Conservation (phyloP, 805 yeast species). For the Tetrapisispora pingtungensis region DNA sequence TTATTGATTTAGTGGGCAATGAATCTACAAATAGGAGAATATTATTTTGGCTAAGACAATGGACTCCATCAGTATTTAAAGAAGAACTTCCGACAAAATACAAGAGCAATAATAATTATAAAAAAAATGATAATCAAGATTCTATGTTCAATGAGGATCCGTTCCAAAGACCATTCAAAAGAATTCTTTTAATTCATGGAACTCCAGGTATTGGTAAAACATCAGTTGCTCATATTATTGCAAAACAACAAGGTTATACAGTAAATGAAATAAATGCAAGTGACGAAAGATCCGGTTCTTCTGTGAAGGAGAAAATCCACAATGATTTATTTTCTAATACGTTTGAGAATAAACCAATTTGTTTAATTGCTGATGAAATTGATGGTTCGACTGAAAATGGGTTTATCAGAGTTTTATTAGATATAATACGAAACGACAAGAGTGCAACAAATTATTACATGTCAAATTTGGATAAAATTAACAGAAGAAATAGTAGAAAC, state of each 20-base stretch:
- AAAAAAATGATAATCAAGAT: conserved; percentile 6
- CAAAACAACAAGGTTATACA: conserved; percentile 71
- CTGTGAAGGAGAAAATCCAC: conserved; percentile 42
- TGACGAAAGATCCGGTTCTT: conserved; percentile 59
- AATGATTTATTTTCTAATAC: conserved; percentile 60
- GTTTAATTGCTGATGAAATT: conserved; percentile 80
- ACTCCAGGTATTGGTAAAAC: conserved; percentile 95
- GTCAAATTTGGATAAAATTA: conserved; percentile 15
- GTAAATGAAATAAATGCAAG: conserved; percentile 81
- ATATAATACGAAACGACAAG: conserved; percentile 48
- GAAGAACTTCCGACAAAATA: conserved; percentile 29
- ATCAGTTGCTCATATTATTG: conserved; percentile 73
- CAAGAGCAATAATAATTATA: conserved; percentile 4
- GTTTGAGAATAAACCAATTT: conserved; percentile 63
- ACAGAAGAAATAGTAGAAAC: conserved; percentile 4
- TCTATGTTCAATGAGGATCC: conserved; percentile 5
- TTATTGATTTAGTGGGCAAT: conserved; percentile 59
- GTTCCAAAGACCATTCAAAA: conserved; percentile 48
- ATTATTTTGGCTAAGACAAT: conserved; percentile 53
- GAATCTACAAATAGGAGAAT: conserved; percentile 52
- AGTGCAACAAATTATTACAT: conserved; percentile 32
- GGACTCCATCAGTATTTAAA: conserved; percentile 53
- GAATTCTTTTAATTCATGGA: conserved; percentile 70
- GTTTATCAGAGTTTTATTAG: conserved; percentile 47
- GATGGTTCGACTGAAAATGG: conserved; percentile 70